Evolutionary conservation across 176 grass and related monocot genomes (phyloP), one percentile per base, ranked within the genome.

Genomic region (Alopecurus myosuroides): DNA sequence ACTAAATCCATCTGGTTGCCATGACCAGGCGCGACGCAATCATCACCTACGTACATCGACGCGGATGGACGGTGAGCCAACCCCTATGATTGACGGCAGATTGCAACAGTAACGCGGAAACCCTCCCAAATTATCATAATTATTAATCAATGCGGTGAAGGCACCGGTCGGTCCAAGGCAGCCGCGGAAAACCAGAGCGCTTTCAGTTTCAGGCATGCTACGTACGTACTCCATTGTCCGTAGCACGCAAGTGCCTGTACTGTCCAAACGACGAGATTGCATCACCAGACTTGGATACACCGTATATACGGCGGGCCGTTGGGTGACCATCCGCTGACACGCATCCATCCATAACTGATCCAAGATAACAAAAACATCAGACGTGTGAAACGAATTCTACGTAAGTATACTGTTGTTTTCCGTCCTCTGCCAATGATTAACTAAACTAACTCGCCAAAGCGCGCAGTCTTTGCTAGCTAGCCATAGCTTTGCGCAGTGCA

Each of bases 1-100:
- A n/a, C n/a, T n/a, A n/a, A n/a, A n/a, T n/a, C n/a, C n/a, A n/a
- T n/a, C n/a, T n/a, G n/a, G n/a, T n/a, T n/a, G n/a, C 82, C 44
- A 84, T 76, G 71, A 65, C 51, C 29, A 6, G 53, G 57, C 41
- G 19, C 58, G 9, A 39, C n/a, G 51, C 71, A 76, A 62, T 31
- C 79, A 81, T 41, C 56, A 63, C 10, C 58, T 3, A 11, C 69
- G 20, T 50, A 19, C 5, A 75, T 84, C 45, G 58, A 90, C 88
- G 56, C 84, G 80, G 85, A 35, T 11, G 64, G 83, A 83, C 84
- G 74, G 89, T 90, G 89, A 84, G 58, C 80, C 68, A 82, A 86
- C 84, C 81, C 60, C 48, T 20, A 80, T 87, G 85, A 84, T 87
- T 87, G 82, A 20, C 46, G 3, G 4, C 48, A 33, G 29, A 15